These are phyloP conservation scores for Vitis hybrid DNA, from an alignment of 177 flowering plant genomes.

Conservation along the genomic window DNA sequence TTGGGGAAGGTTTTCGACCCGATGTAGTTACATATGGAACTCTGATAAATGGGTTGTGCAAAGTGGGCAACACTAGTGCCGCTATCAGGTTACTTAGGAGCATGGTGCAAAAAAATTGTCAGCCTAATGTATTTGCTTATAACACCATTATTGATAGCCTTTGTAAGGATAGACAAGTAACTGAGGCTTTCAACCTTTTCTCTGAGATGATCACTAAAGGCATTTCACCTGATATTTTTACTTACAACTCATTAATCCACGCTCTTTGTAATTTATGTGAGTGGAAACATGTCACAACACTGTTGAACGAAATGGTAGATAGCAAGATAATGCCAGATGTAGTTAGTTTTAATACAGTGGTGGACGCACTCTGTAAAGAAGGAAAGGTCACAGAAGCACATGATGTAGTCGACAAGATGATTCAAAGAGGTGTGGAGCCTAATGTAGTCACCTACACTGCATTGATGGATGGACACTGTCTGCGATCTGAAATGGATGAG, in stretches of 20 bases:
- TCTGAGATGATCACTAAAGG: conserved; percentile 8
- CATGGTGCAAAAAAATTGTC: conserved; percentile 3
- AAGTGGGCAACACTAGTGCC: neutral
- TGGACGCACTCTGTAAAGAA: too few species aligned
- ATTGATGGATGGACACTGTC: neutral
- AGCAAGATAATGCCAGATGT: neutral
- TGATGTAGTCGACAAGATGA: neutral
- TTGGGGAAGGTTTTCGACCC: too few species aligned
- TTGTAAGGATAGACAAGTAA: conserved; percentile 8
- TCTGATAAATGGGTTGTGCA: too few species aligned
- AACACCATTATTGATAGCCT: conserved; percentile 15
- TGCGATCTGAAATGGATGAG: neutral
- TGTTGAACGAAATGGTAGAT: too few species aligned
- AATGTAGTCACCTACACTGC: conserved; percentile 1
- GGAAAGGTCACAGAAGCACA: neutral
- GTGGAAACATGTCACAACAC: too few species aligned
- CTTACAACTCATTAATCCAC: conserved; percentile 22
- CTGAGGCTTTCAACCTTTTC: conserved; percentile 13
- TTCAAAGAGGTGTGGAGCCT: conserved; percentile 2
- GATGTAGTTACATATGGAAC: too few species aligned
- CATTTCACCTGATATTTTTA: conserved; percentile 7
- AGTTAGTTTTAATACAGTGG: too few species aligned
- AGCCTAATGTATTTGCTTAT: conserved; percentile 8
- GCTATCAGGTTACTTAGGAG: conserved; percentile 14
- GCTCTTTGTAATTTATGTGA: neutral